Evolutionary conservation across 2,329 filamentous ascomycete genomes (phyloP), one percentile per base, ranked within the genome.

Genomic region (Paraphaeosphaeria minitans): DNA sequence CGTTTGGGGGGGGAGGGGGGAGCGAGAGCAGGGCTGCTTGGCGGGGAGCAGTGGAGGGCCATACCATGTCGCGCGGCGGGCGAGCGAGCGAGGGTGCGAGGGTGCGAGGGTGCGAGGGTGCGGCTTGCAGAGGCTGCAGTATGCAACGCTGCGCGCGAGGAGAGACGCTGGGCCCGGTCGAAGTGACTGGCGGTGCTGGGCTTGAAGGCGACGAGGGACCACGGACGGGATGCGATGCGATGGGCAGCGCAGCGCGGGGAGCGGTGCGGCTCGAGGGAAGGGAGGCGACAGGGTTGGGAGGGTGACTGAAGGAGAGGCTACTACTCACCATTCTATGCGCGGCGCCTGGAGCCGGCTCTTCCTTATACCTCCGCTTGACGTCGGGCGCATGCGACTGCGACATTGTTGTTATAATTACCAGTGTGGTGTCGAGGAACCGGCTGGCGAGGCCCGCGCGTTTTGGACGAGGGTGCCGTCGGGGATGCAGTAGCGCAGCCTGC

Each of bases 341-440:
- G 75, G 75, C 75, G 75, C 74, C 75, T 75, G 76, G 75, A 74
- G 74, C 76, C 74, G 75, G 73, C 69, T 76, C 75, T 77, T 78
- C 75, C 75, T 78, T 78, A 78, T 78, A 78, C 72, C 73, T 76
- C 66, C 74, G 73, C 69, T 73, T 57, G 73, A 75, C 75, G 72
- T 78, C 75, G 71, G 71, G 70, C 63, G 69, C 66, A 69, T 71
- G 70, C 68, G 73, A 78, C 76, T 73, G 74, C 72, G 76, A 78
- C 76, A 75, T 75, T 75, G 74, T 75, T 75, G 74, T 77, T 72
- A 67, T 77, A 66, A 73, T 76, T 60, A 57, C 65, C 67, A 55
- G 63, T 54, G 66, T 65, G 66, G 68, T 62, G 66, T 67, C 63
- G 65, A 72, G 67, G 71, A 65, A 68, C 69, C 68, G 66, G 70